These are phyloP conservation scores for Dothideomycetes sp. DNA, from an alignment of 2,329 filamentous ascomycete species.

Conservation along the genomic window DNA sequence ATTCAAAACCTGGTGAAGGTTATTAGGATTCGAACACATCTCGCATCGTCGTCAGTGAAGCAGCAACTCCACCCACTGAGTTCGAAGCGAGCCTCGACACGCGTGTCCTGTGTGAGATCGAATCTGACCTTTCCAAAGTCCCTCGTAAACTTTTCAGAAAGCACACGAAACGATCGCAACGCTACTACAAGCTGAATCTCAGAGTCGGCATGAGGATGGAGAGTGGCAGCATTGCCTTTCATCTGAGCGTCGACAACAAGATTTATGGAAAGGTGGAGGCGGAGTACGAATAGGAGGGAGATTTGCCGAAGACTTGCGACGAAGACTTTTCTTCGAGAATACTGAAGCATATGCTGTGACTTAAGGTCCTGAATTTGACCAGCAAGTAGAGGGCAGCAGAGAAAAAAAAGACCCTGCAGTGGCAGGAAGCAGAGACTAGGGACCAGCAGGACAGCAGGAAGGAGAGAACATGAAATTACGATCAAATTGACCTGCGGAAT, in stretches of 20 bases:
- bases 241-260: conserved; percentile 69
- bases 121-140: conserved; percentile 67
- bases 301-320: too few species aligned
- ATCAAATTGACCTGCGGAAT: too few species aligned
- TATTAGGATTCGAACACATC: background rate
- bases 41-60: background rate
- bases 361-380: too few species aligned
- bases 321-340: too few species aligned
- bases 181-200: conserved; percentile 75
- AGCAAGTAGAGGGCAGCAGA: too few species aligned
- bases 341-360: too few species aligned
- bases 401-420: too few species aligned
- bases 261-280: conserved; percentile 69
- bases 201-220: conserved; percentile 77
- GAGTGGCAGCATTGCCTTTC: conserved; percentile 66
- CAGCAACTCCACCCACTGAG: background rate
- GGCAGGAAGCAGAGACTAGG: too few species aligned
- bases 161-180: conserved; percentile 67
- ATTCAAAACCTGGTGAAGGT: background rate
- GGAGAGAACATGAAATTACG: too few species aligned
- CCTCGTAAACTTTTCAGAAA: conserved; percentile 64
- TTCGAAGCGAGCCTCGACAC: conserved; percentile 32
- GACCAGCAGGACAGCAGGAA: too few species aligned
- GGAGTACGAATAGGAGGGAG: conserved; percentile 65
- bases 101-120: conserved; percentile 62